A percentile compares a stretch with the other conserved stretches of the same genome.
Conservation (phyloP, 495 filamentous ascomycete species). For the Hypoxylon fragiforme region DNA sequence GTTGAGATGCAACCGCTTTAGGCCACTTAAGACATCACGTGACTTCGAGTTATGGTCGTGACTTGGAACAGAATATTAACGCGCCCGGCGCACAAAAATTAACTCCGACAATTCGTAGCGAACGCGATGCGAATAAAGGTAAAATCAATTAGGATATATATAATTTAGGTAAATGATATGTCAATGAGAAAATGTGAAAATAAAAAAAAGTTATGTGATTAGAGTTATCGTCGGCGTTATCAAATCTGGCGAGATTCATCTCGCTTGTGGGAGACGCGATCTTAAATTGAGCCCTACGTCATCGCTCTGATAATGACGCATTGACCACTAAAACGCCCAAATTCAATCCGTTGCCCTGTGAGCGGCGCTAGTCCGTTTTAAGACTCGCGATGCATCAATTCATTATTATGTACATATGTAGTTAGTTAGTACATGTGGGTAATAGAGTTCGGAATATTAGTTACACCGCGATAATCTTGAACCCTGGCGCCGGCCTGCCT, state of each 20-base stretch:
- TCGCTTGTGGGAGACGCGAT: slow-evolving; percentile 23
- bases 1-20: background rate
- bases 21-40: slow-evolving; percentile 17
- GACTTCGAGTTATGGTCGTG: slow-evolving; percentile 25
- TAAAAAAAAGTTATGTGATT: no score
- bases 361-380: no score
- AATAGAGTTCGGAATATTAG: no score
- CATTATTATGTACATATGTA: no score
- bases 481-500: no score
- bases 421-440: no score
- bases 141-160: background rate
- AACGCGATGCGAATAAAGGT: background rate
- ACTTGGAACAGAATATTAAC: slow-evolving; percentile 8
- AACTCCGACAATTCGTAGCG: background rate
- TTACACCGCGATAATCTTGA: no score
- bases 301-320: slow-evolving; percentile 14
- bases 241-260: background rate
- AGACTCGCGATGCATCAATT: no score
- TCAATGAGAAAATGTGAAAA: background rate
- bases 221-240: background rate
- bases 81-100: slow-evolving; percentile 5
- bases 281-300: slow-evolving; percentile 14
- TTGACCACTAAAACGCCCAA: no score
- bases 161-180: background rate
- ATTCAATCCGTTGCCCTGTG: no score